phyloP scores from a whole-genome alignment of 768 basidiomycete species.

The Tulasnella sp. region DNA sequence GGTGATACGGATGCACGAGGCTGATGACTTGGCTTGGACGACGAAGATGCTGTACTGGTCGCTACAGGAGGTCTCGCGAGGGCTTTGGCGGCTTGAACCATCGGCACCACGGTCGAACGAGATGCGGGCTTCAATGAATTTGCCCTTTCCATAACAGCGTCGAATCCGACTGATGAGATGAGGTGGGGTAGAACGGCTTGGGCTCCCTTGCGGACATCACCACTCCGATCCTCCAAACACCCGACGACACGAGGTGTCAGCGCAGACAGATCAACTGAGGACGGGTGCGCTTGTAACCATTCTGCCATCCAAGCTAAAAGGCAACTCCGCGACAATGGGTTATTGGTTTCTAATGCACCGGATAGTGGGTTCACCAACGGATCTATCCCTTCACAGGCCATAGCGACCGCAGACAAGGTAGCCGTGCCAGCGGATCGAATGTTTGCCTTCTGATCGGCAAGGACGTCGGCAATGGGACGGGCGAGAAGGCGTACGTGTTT shows the following conservation, averaged over 20 bases:
- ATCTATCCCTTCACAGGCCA: slow-evolving; percentile 75
- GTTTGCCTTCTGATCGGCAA: slow-evolving; percentile 86
- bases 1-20: slow-evolving; percentile 8
- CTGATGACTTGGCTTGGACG: neutral
- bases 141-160: slow-evolving; percentile 76
- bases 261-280: slow-evolving; percentile 52
- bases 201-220: slow-evolving; percentile 85
- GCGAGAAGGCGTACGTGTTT: slow-evolving; percentile 71
- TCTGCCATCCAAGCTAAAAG: slow-evolving; percentile 69
- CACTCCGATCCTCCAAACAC: slow-evolving; percentile 81
- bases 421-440: slow-evolving; percentile 67
- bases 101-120: slow-evolving; percentile 63
- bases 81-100: slow-evolving; percentile 66
- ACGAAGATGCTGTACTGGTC: slow-evolving; percentile 22
- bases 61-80: slow-evolving; percentile 27
- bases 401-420: slow-evolving; percentile 70
- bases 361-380: slow-evolving; percentile 65
- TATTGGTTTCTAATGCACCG: slow-evolving; percentile 69
- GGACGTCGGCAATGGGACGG: slow-evolving; percentile 63
- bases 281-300: slow-evolving; percentile 49
- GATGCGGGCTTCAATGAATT: slow-evolving; percentile 86
- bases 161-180: slow-evolving; percentile 63
- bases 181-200: slow-evolving; percentile 67
- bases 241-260: slow-evolving; percentile 55
- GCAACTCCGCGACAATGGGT: slow-evolving; percentile 75